phyloP scores from a whole-genome alignment of 179 eudicot genomes.

The Camellia oleifera region DNA sequence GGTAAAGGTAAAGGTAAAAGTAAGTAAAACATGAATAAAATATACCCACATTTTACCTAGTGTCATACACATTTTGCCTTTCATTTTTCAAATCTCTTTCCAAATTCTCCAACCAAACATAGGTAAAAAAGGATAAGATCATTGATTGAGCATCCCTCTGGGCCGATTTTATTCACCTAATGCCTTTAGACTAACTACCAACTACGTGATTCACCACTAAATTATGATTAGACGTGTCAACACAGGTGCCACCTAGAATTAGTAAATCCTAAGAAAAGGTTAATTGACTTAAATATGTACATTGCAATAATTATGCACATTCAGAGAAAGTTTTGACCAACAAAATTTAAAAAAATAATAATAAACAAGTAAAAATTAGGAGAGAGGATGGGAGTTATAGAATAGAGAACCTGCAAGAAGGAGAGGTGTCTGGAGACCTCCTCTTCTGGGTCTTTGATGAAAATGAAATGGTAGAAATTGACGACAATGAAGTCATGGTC shows the following conservation, averaged over 20 bases:
- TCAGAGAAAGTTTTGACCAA: not conserved
- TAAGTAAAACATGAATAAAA: no score
- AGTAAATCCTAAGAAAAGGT: not conserved
- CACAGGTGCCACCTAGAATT: no score
- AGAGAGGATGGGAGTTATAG: not conserved
- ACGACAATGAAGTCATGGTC: constrained; percentile 58
- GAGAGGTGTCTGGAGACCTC: constrained; percentile 70
- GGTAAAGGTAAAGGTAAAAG: no score
- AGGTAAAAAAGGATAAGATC: no score
- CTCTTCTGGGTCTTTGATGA: constrained; percentile 52
- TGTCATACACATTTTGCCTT: no score
- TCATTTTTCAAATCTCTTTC: no score
- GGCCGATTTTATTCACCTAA: no score
- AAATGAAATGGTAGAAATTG: constrained; percentile 66
- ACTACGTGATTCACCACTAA: not conserved
- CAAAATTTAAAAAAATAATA: not conserved
- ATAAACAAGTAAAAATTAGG: not conserved
- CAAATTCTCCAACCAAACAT: no score
- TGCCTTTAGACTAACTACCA: not conserved
- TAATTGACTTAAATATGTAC: not conserved
- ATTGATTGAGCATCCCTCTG: no score
- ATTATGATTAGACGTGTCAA: no score
- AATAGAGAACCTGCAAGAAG: constrained; percentile 52
- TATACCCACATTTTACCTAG: no score
- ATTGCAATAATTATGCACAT: not conserved